Percentiles rank a stretch among this genome's conserved stretches.
Evolutionary conservation across 106 monocot species (phyloP).

Genomic region (Vanilla planifolia): DNA sequence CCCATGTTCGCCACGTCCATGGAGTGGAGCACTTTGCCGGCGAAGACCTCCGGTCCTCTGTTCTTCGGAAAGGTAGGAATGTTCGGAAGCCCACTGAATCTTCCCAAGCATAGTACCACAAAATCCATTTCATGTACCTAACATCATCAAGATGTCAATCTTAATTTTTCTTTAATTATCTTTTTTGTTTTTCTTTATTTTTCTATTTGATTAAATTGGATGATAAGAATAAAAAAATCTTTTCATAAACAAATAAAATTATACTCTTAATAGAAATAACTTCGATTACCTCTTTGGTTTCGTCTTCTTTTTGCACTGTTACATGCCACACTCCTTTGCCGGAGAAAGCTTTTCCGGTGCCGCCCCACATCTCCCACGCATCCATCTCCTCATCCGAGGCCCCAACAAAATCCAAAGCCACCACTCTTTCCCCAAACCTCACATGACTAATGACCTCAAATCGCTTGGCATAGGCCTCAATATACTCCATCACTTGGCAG

Average conservation of each 20-base stretch:
- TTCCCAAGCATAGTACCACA: slow-evolving; percentile 46
- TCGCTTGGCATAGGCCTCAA: not conserved
- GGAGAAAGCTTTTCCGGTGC: slow-evolving; percentile 26
- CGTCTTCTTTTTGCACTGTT: slow-evolving; percentile 6
- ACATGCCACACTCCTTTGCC: slow-evolving; percentile 33
- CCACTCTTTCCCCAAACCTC: slow-evolving; percentile 14
- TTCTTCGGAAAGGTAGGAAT: slow-evolving; percentile 45
- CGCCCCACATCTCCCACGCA: slow-evolving; percentile 39
- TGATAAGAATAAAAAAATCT: too few species aligned
- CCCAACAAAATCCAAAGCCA: slow-evolving; percentile 27
- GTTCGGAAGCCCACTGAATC: slow-evolving; percentile 46
- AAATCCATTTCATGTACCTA: slow-evolving; percentile 44
- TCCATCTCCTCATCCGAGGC: slow-evolving; percentile 24
- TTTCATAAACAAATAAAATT: too few species aligned
- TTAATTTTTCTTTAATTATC: too few species aligned
- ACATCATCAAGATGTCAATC: not conserved
- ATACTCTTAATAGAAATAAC: too few species aligned
- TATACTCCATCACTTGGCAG: not conserved
- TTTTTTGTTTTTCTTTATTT: too few species aligned
- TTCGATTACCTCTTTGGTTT: not conserved
- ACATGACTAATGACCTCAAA: not conserved
- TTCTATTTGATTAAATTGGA: too few species aligned
- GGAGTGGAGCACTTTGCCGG: slow-evolving; percentile 53
- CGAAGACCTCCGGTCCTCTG: slow-evolving; percentile 48
- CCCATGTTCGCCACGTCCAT: slow-evolving; percentile 52